phyloP scores from a whole-genome alignment of 352 stramenopile species.

The Aphanomyces cochlioides region DNA sequence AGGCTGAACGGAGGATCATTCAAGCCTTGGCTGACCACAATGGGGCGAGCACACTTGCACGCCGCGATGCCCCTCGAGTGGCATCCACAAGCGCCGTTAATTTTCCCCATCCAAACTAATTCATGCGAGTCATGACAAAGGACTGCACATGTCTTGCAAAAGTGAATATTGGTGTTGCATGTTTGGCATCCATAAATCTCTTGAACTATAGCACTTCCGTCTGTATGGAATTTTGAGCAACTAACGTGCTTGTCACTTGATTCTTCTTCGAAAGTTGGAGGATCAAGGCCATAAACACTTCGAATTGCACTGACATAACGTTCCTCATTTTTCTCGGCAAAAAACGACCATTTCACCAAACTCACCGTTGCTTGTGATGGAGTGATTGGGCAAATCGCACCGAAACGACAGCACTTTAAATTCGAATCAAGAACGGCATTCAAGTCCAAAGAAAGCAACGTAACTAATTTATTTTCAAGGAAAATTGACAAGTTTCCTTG shows the following conservation, averaged over 20 bases:
- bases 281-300: constrained; percentile 42
- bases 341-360: background rate
- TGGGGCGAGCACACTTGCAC: constrained; percentile 50
- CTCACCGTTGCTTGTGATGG: background rate
- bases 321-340: no score
- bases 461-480: constrained; percentile 4
- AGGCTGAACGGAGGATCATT: constrained; percentile 45
- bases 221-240: constrained; percentile 66
- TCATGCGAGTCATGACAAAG: constrained; percentile 82
- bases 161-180: constrained; percentile 56
- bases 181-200: constrained; percentile 77
- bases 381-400: constrained; percentile 9
- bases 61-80: constrained; percentile 45
- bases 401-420: background rate
- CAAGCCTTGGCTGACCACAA: constrained; percentile 36
- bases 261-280: constrained; percentile 30
- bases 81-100: constrained; percentile 68
- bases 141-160: constrained; percentile 65
- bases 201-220: constrained; percentile 78
- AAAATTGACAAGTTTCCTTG: background rate
- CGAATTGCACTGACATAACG: constrained; percentile 32
- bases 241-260: constrained; percentile 31
- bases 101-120: constrained; percentile 65
- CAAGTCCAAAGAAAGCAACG: constrained; percentile 14
- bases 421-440: background rate